Conservation (phyloP, 116 monocot species). For the Phalaenopsis hybrid region DNA sequence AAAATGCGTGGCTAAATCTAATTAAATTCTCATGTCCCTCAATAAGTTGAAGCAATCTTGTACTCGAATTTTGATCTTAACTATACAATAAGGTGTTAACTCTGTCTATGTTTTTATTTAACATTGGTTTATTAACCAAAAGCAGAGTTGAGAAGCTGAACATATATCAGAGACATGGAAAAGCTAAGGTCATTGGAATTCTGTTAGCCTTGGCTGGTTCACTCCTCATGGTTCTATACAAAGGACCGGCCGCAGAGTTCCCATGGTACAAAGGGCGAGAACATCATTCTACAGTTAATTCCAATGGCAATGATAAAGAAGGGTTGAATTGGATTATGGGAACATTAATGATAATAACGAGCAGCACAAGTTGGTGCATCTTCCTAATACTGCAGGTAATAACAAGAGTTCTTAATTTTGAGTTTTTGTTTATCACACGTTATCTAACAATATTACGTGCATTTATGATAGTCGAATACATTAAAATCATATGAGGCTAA, state of each 20-base stretch:
- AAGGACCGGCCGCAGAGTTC: too few relatives aligned
- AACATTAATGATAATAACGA: conserved; percentile 36
- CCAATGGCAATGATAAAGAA: not conserved
- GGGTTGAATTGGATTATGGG: conserved; percentile 37
- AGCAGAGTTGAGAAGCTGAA: conserved; percentile 35
- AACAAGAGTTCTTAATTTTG: not conserved
- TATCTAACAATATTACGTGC: not conserved
- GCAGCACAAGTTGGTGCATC: conserved; percentile 41
- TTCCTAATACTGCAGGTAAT: conserved; percentile 63
- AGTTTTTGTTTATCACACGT: not conserved
- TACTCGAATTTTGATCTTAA: too few relatives aligned
- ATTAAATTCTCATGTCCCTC: too few relatives aligned
- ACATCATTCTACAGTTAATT: too few relatives aligned
- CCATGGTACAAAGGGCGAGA: too few relatives aligned
- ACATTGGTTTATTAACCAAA: not conserved
- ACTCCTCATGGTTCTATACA: conserved; percentile 7
- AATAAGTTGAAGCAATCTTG: too few relatives aligned
- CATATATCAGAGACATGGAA: conserved; percentile 26
- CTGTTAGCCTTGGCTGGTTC: conserved; percentile 49
- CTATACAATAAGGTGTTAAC: conserved; percentile 21
- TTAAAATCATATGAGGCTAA: conserved; percentile 33
- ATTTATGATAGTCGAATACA: conserved; percentile 17
- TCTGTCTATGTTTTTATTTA: conserved; percentile 21
- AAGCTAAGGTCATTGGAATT: conserved; percentile 59
- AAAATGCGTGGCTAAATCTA: too few relatives aligned